Conservation (phyloP, 164 flowering plant genomes). For the Tetracentron sinense region DNA sequence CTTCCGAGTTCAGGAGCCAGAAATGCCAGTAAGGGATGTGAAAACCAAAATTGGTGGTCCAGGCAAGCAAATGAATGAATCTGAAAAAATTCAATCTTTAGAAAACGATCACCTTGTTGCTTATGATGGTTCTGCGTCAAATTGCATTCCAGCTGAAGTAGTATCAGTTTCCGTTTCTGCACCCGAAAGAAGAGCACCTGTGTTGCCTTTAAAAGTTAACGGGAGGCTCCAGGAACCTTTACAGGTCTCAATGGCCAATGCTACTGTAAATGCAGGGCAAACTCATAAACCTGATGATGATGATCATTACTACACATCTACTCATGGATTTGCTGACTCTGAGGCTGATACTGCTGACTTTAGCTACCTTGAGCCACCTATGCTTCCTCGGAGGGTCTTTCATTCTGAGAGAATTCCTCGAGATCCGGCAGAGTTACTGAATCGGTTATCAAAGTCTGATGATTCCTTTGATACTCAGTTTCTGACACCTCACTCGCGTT, state of each 20-base stretch:
- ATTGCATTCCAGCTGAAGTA: slow-evolving; percentile 24
- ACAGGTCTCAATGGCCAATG: slow-evolving; percentile 20
- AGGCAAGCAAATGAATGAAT: slow-evolving; percentile 25
- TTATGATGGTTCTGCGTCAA: slow-evolving; percentile 23
- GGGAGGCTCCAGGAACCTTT: slow-evolving; percentile 24
- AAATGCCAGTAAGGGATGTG: slow-evolving; percentile 27
- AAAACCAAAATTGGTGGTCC: slow-evolving; percentile 37
- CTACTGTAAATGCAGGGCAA: slow-evolving; percentile 23
- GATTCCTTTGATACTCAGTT: slow-evolving; percentile 62
- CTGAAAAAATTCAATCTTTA: slow-evolving; percentile 20
- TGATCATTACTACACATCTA: slow-evolving; percentile 25
- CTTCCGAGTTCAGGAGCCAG: slow-evolving; percentile 19
- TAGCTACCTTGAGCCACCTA: slow-evolving; percentile 38
- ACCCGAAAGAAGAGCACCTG: slow-evolving; percentile 13
- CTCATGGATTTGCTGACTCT: slow-evolving; percentile 33
- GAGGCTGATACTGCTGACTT: slow-evolving; percentile 42
- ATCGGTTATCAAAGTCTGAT: slow-evolving; percentile 75
- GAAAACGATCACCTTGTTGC: slow-evolving; percentile 29
- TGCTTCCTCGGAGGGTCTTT: slow-evolving; percentile 50
- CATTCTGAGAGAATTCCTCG: slow-evolving; percentile 67
- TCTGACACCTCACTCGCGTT: slow-evolving; percentile 36
- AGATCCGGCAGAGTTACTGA: slow-evolving; percentile 52
- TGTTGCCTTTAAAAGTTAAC: slow-evolving; percentile 21
- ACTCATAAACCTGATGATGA: slow-evolving; percentile 28
- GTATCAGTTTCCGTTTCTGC: slow-evolving; percentile 14